phyloP scores from a whole-genome alignment of 768 basidiomycete species.

The Kondoa malvinella region DNA sequence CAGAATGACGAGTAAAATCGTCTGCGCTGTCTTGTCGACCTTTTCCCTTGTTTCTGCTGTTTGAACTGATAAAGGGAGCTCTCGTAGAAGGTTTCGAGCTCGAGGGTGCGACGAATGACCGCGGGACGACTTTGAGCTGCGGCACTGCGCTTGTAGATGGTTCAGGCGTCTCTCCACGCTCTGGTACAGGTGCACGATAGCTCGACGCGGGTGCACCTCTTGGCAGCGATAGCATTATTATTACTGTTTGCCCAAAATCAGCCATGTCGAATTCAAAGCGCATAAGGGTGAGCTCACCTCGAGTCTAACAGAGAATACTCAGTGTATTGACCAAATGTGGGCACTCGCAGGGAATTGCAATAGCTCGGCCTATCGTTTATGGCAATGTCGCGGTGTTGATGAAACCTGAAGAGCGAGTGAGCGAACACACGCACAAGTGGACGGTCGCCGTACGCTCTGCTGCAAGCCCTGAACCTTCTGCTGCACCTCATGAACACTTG shows the following conservation, averaged over 20 bases:
- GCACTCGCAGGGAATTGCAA: conserved; percentile 52
- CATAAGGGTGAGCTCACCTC: neutral
- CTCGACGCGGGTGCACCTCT: neutral
- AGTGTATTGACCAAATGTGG: too few relatives aligned
- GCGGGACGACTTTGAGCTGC: too few relatives aligned
- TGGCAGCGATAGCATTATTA: neutral
- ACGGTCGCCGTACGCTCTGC: conserved; percentile 87
- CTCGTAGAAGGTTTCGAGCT: neutral
- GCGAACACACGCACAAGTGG: conserved; percentile 88
- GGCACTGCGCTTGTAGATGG: too few relatives aligned
- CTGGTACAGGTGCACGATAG: neutral
- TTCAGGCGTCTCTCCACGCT: too few relatives aligned
- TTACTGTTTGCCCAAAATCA: neutral
- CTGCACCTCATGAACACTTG: conserved; percentile 12
- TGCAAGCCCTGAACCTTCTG: conserved; percentile 42
- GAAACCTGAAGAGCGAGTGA: conserved; percentile 49
- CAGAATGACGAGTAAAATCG: neutral
- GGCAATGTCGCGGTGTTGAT: conserved; percentile 78
- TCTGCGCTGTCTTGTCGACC: neutral
- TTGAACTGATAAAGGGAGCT: neutral
- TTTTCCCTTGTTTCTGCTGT: neutral
- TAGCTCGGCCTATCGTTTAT: conserved; percentile 82
- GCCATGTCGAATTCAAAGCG: neutral
- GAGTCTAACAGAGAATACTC: too few relatives aligned
- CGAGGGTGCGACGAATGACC: too few relatives aligned